These are phyloP conservation scores for Paramecium pentaurelia DNA, from an alignment of 73 alveolate species.

Conservation along the genomic window DNA sequence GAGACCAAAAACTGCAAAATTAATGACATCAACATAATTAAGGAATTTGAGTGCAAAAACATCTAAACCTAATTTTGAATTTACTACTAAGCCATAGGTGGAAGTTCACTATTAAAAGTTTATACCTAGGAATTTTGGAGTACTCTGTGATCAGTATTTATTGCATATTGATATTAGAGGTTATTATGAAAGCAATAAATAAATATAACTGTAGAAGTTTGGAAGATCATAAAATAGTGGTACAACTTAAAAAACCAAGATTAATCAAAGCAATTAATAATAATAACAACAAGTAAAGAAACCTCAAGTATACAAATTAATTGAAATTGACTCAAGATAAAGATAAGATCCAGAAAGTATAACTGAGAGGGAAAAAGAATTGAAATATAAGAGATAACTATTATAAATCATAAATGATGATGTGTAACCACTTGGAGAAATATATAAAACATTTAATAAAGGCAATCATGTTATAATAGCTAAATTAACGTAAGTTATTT, in stretches of 20 bases:
- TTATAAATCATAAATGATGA: background rate
- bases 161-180: background rate
- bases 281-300: background rate
- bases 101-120: background rate
- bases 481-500: background rate
- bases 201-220: background rate
- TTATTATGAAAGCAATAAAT: background rate
- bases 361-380: constrained; percentile 34
- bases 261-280: background rate
- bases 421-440: background rate
- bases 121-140: constrained; percentile 14
- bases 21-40: constrained; percentile 5
- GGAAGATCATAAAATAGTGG: background rate
- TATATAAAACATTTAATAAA: background rate
- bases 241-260: background rate
- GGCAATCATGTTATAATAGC: background rate
- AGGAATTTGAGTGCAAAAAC: constrained; percentile 22
- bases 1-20: constrained; percentile 12
- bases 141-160: constrained; percentile 1
- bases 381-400: constrained; percentile 13
- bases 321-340: constrained; percentile 15
- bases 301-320: background rate
- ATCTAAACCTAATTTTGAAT: background rate
- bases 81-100: background rate
- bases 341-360: constrained; percentile 19